phyloP scores from a whole-genome alignment of 345 rosid genomes.

The Boechera retrofracta region DNA sequence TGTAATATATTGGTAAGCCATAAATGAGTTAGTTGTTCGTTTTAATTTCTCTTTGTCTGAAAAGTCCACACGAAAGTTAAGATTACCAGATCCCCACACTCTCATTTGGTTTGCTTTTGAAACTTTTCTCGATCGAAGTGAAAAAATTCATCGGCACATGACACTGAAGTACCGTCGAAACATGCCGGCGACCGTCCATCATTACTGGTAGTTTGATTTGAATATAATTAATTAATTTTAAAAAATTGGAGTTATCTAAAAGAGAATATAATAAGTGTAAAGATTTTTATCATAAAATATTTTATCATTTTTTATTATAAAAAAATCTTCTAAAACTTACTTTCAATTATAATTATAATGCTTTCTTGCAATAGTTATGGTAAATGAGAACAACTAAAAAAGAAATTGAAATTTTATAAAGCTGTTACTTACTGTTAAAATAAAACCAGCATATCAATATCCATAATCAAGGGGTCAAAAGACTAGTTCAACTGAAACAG shows the following conservation, averaged over 20 bases:
- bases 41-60: constrained; percentile 17
- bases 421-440: no score
- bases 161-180: constrained; percentile 22
- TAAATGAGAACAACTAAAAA: no score
- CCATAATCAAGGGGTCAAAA: no score
- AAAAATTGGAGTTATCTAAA: not conserved
- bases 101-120: constrained; percentile 27
- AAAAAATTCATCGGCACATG: constrained; percentile 23
- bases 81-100: constrained; percentile 2
- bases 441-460: no score
- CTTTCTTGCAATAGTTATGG: no score
- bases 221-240: not conserved
- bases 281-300: no score
- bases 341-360: not conserved
- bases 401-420: no score
- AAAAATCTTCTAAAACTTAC: not conserved
- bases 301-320: no score
- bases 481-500: no score
- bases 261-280: not conserved
- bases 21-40: constrained; percentile 42
- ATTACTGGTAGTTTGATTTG: constrained; percentile 10
- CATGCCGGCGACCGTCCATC: constrained; percentile 31
- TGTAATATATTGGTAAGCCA: not conserved
- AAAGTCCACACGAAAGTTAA: constrained; percentile 42
- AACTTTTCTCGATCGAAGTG: constrained; percentile 33